Evolutionary conservation across 139 green algal species (phyloP), one percentile per base, ranked within the genome.

Genomic region (Pleodorina starrii): DNA sequence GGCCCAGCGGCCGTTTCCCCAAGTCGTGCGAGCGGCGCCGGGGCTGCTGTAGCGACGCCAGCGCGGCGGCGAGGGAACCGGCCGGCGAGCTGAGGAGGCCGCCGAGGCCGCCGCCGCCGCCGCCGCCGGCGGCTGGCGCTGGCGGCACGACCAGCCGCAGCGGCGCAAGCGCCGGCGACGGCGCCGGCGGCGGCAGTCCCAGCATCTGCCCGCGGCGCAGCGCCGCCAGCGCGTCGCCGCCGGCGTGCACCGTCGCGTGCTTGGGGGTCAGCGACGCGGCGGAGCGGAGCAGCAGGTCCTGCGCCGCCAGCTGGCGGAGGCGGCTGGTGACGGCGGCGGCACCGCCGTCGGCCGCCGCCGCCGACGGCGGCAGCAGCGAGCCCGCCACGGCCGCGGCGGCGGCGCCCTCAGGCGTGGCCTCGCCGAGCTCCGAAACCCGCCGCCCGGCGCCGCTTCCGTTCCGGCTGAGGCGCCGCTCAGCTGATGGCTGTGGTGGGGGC

Each of bases 221-320:
- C 54, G 42, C 57, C 14, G 73, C 43, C 1, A 75, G 42, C 40
- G 74, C 85, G 14, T 77, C 72, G 5, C 35, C 40, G 40, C 73
- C 85, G 7, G 48, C 54, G n/a, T 90, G 85, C 73, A 90, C 85
- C 4, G 85, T 90, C 5, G 72, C 68, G 42, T 42, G n/a, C 42
- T 90, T 85, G 73, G 32, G 50, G 23, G 68, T 43, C 36, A 80
- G 40, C 36, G 77, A 42, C 27, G 54, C n/a, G n/a, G 51, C 50
- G 36, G 57, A 50, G 2, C 60, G 83, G 16, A 79, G 29, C 23
- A 88, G 35, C 32, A 88, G 46, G 68, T 88, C 83, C 66, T 80
- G 66, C 3, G 83, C 83, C 9, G 83, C 83, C 66, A 69, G 21
- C 63, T 68, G 63, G 29, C 81, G 81, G 10, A 77, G 81, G 32